phyloP scores from a whole-genome alignment of 2,329 filamentous ascomycete genomes.

The Neofusicoccum umdonicola region DNA sequence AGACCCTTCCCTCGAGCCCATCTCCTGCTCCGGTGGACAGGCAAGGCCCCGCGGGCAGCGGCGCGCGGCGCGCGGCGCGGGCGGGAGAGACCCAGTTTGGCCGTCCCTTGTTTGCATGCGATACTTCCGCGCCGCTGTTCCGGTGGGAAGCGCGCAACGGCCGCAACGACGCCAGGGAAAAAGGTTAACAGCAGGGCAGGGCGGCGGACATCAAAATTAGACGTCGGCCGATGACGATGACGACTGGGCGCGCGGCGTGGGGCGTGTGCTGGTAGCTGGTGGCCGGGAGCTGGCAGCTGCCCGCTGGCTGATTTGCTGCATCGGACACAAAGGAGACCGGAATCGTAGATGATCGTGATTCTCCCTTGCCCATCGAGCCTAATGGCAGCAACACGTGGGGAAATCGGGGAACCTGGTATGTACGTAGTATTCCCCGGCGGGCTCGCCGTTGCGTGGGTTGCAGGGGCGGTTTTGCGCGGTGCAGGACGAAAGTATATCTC shows the following conservation, averaged over 20 bases:
- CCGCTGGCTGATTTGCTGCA: no score
- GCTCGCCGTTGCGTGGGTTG: background rate
- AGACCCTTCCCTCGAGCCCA: no score
- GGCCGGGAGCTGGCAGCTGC: no score
- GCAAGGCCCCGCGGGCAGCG: background rate
- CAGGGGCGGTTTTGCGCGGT: background rate
- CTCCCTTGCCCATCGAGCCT: background rate
- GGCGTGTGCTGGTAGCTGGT: no score
- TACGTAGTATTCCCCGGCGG: background rate
- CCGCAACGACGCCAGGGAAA: no score
- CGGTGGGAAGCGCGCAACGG: background rate
- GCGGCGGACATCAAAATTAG: no score
- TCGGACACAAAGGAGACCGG: background rate
- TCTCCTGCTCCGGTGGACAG: no score
- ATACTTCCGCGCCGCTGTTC: background rate
- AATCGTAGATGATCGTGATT: conserved; percentile 1
- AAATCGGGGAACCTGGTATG: background rate
- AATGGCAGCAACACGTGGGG: background rate
- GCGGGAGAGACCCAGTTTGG: background rate
- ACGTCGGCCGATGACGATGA: no score
- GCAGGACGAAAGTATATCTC: background rate
- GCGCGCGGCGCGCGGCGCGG: background rate
- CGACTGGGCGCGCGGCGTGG: no score
- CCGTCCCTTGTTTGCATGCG: background rate
- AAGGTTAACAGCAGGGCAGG: no score